A percentile compares a stretch with the other conserved stretches of the same genome.
phyloP scores from a whole-genome alignment of 495 filamentous ascomycete genomes.

The Tuber umbilicatum region DNA sequence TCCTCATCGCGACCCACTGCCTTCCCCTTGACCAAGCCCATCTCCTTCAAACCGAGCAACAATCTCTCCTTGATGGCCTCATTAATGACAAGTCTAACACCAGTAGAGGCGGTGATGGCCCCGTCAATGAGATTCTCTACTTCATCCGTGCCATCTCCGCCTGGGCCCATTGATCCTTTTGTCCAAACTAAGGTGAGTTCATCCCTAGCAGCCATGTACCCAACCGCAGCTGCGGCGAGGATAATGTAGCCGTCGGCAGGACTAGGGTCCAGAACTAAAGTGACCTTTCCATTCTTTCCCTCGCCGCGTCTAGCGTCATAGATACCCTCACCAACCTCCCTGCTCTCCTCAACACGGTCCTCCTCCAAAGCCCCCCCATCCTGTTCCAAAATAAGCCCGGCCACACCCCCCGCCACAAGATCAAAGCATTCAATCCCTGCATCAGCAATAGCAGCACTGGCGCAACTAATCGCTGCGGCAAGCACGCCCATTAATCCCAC shows the following conservation, averaged over 20 bases:
- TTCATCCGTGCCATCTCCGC: constrained; percentile 41
- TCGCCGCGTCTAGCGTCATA: constrained; percentile 13
- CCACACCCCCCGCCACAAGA: constrained; percentile 79
- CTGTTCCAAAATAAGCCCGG: constrained; percentile 51
- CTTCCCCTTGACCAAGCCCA: background rate
- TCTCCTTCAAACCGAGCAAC: background rate
- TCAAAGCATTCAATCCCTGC: constrained; percentile 95
- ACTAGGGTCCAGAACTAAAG: constrained; percentile 72
- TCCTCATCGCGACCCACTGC: background rate
- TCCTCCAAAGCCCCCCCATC: constrained; percentile 45
- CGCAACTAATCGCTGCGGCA: constrained; percentile 85
- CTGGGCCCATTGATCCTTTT: constrained; percentile 59
- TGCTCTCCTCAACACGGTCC: background rate
- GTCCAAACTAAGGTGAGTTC: constrained; percentile 93
- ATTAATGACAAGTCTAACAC: constrained; percentile 34
- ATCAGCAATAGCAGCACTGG: constrained; percentile 90
- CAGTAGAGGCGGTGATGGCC: constrained; percentile 40
- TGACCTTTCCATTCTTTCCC: constrained; percentile 36
- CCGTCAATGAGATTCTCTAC: constrained; percentile 50
- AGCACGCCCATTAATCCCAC: constrained; percentile 86
- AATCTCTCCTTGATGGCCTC: constrained; percentile 40
- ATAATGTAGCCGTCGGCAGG: constrained; percentile 66
- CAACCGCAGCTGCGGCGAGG: constrained; percentile 76
- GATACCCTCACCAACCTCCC: constrained; percentile 28
- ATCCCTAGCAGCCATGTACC: constrained; percentile 76